Base-by-base conservation (phyloP, 2,329 filamentous ascomycete species). In the Graphiopsis chlorocephala region DNA sequence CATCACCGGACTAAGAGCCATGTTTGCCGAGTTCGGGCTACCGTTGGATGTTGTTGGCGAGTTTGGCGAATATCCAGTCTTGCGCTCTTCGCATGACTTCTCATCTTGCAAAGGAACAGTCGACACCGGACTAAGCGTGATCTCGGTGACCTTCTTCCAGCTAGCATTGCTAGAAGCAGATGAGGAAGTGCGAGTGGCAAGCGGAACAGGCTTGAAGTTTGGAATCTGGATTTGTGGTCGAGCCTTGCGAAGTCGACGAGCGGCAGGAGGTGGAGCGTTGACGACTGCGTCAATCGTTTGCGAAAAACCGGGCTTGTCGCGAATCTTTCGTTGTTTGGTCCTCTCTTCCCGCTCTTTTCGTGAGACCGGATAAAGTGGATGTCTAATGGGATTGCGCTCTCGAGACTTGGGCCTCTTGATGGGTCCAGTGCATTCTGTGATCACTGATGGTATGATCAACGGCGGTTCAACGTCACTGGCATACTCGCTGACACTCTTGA, bases 1-100 rank as follows among this genome's bases (percentile, higher is more conserved):
- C 72, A 74, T 74, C n/a, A 73, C 69, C 12, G 75, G 74, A n/a
- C 74, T 74, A 31, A 74, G 65, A 29, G 68, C 55, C 65, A 70
- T 64, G 52, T 31, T 25, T 25, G 65, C 26, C 59, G 66, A 42
- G 56, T 59, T 66, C 29, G 63, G 47, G 57, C 68, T 67, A 55
- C 61, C 31, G 20, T 61, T 64, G 26, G 68, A 71, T 4, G 67
- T 66, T 28, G 66, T 69, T 5, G 71, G 68, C 2, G 71, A 74
- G 25, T 71, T 68, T 14, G 72, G 72, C 12, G 71, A 69, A 56
- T 70, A 72, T 4, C 66, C 69, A 14, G 67, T 68, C 57, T 68
- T 66, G 28, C 71, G 70, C 23, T 71, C 68, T 33, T 68, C 65
- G 38, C 65, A 68, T 3, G 67, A 68, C 25, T 66, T 64, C 26